A percentile compares a stretch with the other conserved stretches of the same genome.
Evolutionary conservation across 495 filamentous ascomycete genomes (phyloP).

Genomic region (Aspergillus bertholletiae): DNA sequence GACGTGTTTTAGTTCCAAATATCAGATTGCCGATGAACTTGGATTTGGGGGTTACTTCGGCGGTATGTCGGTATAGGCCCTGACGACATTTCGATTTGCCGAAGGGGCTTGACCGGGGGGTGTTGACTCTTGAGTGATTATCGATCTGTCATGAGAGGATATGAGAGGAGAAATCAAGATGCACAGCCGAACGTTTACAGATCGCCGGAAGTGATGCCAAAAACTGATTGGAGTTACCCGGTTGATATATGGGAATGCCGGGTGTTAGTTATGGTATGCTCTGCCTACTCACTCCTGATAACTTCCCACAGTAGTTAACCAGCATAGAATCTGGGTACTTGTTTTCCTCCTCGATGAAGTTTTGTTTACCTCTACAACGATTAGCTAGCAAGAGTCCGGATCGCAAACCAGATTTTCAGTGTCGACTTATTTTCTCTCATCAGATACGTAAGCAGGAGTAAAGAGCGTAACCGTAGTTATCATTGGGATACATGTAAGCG

Average conservation of each 20-base stretch:
- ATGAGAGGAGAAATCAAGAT: slow-evolving; percentile 25
- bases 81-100: slow-evolving; percentile 34
- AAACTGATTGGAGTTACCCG: slow-evolving; percentile 37
- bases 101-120: slow-evolving; percentile 19
- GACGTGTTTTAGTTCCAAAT: slow-evolving; percentile 45
- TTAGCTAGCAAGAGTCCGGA: too few species aligned
- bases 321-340: too few species aligned
- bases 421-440: too few species aligned
- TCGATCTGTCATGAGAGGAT: slow-evolving; percentile 66
- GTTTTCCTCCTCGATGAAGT: too few species aligned
- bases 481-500: too few species aligned
- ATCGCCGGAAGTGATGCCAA: slow-evolving; percentile 47
- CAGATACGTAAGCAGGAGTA: too few species aligned
- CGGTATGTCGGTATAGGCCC: slow-evolving; percentile 45
- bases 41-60: slow-evolving; percentile 52
- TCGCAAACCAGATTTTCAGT: too few species aligned
- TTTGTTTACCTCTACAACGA: too few species aligned
- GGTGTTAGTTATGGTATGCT: slow-evolving; percentile 42
- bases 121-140: slow-evolving; percentile 78
- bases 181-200: slow-evolving; percentile 40
- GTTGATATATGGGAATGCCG: slow-evolving; percentile 52
- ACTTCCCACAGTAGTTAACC: too few species aligned
- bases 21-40: slow-evolving; percentile 54
- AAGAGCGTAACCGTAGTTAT: too few species aligned
- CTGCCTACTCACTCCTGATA: neutral